Conservation (phyloP, 2,329 filamentous ascomycete genomes). For the Colletotrichum tanaceti region DNA sequence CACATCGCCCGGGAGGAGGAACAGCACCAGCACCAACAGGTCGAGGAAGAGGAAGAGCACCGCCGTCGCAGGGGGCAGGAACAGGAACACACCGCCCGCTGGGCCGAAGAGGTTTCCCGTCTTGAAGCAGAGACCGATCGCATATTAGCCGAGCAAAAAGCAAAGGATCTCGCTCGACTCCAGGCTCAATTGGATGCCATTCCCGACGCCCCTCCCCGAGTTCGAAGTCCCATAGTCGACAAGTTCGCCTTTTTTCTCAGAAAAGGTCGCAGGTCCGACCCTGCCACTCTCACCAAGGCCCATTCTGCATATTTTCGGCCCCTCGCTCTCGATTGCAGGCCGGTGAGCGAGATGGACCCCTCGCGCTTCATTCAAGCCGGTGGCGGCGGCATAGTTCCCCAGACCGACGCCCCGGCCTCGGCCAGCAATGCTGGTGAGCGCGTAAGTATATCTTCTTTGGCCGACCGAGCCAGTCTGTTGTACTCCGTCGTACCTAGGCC, state of each 20-base stretch:
- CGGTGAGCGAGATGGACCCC: constrained; percentile 35
- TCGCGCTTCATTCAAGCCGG: constrained; percentile 56
- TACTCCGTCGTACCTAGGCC: neutral
- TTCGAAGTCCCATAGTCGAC: constrained; percentile 58
- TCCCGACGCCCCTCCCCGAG: constrained; percentile 49
- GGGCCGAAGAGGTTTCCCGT: constrained; percentile 55
- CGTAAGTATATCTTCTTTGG: constrained; percentile 58
- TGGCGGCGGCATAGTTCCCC: constrained; percentile 59
- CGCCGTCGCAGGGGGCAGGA: constrained; percentile 35
- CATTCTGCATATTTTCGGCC: constrained; percentile 26
- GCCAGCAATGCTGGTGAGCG: constrained; percentile 84
- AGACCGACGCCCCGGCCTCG: constrained; percentile 80
- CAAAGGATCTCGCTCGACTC: constrained; percentile 59
- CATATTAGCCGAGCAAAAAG: constrained; percentile 62
- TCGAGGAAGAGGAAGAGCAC: constrained; percentile 33
- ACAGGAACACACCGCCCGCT: constrained; percentile 47
- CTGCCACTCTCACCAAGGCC: constrained; percentile 42
- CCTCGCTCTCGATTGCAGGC: constrained; percentile 28
- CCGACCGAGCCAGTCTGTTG: neutral
- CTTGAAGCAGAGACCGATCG: constrained; percentile 61
- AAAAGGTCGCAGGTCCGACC: constrained; percentile 53
- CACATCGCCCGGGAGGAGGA: constrained; percentile 12
- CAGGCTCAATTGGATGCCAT: constrained; percentile 56
- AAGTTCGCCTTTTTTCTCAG: constrained; percentile 61
- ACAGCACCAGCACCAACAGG: constrained; percentile 7